Conservation (phyloP, 2,329 filamentous ascomycete genomes). For the Fusarium incarnatum region DNA sequence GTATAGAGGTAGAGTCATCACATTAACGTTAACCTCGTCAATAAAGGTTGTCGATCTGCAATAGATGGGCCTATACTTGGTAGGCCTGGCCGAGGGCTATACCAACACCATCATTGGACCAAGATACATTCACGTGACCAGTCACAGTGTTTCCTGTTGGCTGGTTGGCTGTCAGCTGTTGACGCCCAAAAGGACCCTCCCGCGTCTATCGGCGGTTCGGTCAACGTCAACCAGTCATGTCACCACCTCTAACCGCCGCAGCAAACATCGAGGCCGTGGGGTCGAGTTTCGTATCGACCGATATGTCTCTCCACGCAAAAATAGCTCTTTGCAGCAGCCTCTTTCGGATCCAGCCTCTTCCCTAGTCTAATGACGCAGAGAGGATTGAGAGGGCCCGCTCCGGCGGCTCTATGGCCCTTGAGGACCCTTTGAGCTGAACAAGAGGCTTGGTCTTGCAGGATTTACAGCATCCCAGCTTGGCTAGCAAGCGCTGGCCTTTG, state of each 20-base stretch:
- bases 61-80: slow-evolving; percentile 5
- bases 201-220: slow-evolving; percentile 38
- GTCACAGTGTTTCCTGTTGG: slow-evolving; percentile 6
- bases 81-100: slow-evolving; percentile 29
- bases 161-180: slow-evolving; percentile 34
- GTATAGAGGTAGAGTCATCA: slow-evolving; percentile 9
- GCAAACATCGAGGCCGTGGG: slow-evolving; percentile 32
- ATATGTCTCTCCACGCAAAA: slow-evolving; percentile 23
- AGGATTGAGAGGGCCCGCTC: slow-evolving; percentile 24
- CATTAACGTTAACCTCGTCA: slow-evolving; percentile 11
- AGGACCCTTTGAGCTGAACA: slow-evolving; percentile 31
- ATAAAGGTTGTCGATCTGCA: slow-evolving; percentile 30
- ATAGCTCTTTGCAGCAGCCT: slow-evolving; percentile 30
- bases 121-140: slow-evolving; percentile 23
- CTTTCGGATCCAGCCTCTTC: slow-evolving; percentile 15
- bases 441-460: slow-evolving; percentile 41
- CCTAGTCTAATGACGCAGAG: slow-evolving; percentile 34
- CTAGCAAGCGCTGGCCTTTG: slow-evolving; percentile 39
- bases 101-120: slow-evolving; percentile 25
- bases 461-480: slow-evolving; percentile 21
- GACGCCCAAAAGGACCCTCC: slow-evolving; percentile 26
- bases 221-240: slow-evolving; percentile 41
- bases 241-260: slow-evolving; percentile 41
- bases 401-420: slow-evolving; percentile 29
- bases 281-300: slow-evolving; percentile 30